Evolutionary conservation across 768 basidiomycete genomes (phyloP).

Genomic region (Lanmaoa pseudosensibilis): DNA sequence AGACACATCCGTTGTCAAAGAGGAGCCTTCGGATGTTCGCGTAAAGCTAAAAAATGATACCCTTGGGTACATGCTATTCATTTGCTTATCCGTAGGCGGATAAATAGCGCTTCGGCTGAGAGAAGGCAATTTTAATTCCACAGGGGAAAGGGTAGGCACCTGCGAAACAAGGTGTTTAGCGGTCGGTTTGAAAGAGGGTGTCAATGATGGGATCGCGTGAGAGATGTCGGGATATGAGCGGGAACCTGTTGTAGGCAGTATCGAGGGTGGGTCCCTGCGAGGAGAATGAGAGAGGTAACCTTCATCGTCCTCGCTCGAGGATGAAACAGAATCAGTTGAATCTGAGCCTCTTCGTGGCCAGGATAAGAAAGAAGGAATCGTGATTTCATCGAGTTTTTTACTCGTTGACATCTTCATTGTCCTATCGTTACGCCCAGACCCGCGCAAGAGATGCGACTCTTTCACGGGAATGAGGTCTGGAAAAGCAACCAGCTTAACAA

Average conservation of each 20-base stretch:
- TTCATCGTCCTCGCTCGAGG: slow-evolving; percentile 41
- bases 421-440: slow-evolving; percentile 1
- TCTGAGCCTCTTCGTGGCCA: slow-evolving; percentile 24
- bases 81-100: slow-evolving; percentile 18
- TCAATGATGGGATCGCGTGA: slow-evolving; percentile 27
- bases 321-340: slow-evolving; percentile 28
- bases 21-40: slow-evolving; percentile 72
- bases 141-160: slow-evolving; percentile 33
- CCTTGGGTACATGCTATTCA: slow-evolving; percentile 6
- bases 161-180: slow-evolving; percentile 39
- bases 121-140: slow-evolving; percentile 15
- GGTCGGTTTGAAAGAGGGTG: slow-evolving; percentile 37
- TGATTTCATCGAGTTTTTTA: slow-evolving; percentile 13
- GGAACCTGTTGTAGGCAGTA: slow-evolving; percentile 37
- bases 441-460: slow-evolving; percentile 6
- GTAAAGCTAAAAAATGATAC: slow-evolving; percentile 83
- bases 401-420: slow-evolving; percentile 3
- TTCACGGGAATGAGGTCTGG: slow-evolving; percentile 61
- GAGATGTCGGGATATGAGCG: slow-evolving; percentile 46
- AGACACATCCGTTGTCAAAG: slow-evolving; percentile 68
- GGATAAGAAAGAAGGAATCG: slow-evolving; percentile 22
- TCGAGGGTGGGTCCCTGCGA: slow-evolving; percentile 34
- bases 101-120: slow-evolving; percentile 8
- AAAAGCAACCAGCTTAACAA: slow-evolving; percentile 75
- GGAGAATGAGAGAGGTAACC: slow-evolving; percentile 66